A percentile compares a stretch with the other conserved stretches of the same genome.
Evolutionary conservation across 2,329 filamentous ascomycete species (phyloP).

Genomic region (Aspergillus pseudotamarii): DNA sequence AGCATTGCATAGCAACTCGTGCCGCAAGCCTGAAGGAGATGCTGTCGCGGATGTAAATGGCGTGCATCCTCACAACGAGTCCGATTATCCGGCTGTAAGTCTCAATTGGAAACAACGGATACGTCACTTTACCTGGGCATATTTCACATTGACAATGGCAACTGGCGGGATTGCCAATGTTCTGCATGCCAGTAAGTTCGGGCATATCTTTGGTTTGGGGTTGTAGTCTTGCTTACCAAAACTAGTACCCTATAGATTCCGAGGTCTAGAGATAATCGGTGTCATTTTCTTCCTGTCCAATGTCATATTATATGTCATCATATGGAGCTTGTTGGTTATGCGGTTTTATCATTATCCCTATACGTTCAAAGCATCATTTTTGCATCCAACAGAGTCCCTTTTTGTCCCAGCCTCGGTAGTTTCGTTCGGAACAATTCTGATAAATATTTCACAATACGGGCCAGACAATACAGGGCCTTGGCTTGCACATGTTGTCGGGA

Average conservation of each 20-base stretch:
- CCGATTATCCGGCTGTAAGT: slow-evolving; percentile 20
- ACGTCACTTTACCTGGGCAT: slow-evolving; percentile 73
- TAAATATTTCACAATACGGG: slow-evolving; percentile 79
- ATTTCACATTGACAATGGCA: slow-evolving; percentile 72
- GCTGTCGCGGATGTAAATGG: slow-evolving; percentile 18
- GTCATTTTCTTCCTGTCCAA: slow-evolving; percentile 66
- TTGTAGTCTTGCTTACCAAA: slow-evolving; percentile 15
- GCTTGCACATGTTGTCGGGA: slow-evolving; percentile 62
- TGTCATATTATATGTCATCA: slow-evolving; percentile 62
- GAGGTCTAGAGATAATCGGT: slow-evolving; percentile 62
- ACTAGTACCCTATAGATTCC: slow-evolving; percentile 55
- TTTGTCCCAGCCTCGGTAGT: slow-evolving; percentile 72
- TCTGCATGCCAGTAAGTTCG: slow-evolving; percentile 55
- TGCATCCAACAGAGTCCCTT: slow-evolving; percentile 75
- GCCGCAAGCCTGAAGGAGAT: slow-evolving; percentile 21
- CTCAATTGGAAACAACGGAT: slow-evolving; percentile 59
- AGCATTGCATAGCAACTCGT: slow-evolving; percentile 25
- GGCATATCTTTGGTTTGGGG: not conserved
- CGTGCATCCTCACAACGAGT: slow-evolving; percentile 12
- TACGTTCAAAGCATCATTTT: slow-evolving; percentile 71
- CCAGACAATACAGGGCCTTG: slow-evolving; percentile 63
- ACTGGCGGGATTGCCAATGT: slow-evolving; percentile 64
- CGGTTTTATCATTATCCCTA: slow-evolving; percentile 72
- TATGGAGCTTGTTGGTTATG: slow-evolving; percentile 65
- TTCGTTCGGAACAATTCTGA: slow-evolving; percentile 74